Percentiles rank a stretch among this genome's conserved stretches.
Evolutionary conservation across 768 basidiomycete genomes (phyloP).

Genomic region (Calocybe cyanea): DNA sequence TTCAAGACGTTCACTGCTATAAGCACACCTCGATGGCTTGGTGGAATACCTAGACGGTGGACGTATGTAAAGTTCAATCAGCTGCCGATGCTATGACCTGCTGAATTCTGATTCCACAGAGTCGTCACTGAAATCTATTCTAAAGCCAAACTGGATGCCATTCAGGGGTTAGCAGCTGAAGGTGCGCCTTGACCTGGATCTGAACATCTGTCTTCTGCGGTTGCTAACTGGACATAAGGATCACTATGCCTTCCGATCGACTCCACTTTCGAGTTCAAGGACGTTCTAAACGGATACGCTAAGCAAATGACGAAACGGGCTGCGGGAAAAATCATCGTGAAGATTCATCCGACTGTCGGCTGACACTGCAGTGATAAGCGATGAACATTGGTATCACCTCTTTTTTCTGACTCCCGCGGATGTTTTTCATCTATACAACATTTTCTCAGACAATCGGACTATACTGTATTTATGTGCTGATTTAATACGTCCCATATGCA

Average conservation of each 20-base stretch:
- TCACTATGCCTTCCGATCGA: conserved; percentile 45
- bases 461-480: too few species aligned
- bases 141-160: conserved; percentile 5
- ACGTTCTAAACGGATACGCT: conserved; percentile 48
- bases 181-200: neutral
- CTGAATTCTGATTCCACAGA: neutral
- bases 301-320: conserved; percentile 42
- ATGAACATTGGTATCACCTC: too few species aligned
- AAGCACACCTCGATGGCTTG: conserved; percentile 35
- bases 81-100: neutral
- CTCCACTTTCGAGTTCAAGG: conserved; percentile 35
- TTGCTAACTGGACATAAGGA: conserved; percentile 19
- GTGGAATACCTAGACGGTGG: conserved; percentile 36
- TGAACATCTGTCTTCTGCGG: neutral
- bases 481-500: too few species aligned
- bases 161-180: conserved; percentile 4
- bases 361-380: neutral
- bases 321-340: conserved; percentile 53
- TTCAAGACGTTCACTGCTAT: conserved; percentile 20
- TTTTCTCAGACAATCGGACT: too few species aligned
- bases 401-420: too few species aligned
- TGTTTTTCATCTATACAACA: too few species aligned
- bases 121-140: conserved; percentile 6
- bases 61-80: conserved; percentile 25
- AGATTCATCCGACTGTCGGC: conserved; percentile 19